A percentile compares a stretch with the other conserved stretches of the same genome.
Evolutionary conservation across 73 alveolate genomes (phyloP).

Genomic region (Tetrahymena thermophila): DNA sequence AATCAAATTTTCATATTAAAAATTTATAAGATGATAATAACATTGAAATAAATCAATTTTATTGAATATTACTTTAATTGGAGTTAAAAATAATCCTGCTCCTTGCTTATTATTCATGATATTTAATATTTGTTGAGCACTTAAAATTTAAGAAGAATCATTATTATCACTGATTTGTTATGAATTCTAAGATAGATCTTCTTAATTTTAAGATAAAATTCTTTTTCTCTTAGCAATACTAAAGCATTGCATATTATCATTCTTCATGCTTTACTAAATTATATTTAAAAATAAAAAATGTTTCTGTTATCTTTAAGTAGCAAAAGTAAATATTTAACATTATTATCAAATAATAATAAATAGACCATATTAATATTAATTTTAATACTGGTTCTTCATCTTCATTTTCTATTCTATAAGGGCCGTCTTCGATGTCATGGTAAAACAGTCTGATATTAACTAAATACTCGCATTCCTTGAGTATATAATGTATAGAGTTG

Average conservation of each 20-base stretch:
- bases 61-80: background rate
- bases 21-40: too few relatives aligned
- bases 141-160: background rate
- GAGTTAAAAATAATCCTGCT: background rate
- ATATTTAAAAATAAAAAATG: background rate
- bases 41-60: background rate
- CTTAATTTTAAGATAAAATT: background rate
- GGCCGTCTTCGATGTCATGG: background rate
- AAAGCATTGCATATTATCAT: background rate
- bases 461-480: background rate
- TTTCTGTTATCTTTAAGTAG: too few relatives aligned
- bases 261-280: background rate
- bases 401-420: background rate
- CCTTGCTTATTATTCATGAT: background rate
- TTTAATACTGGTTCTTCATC: background rate
- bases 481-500: background rate
- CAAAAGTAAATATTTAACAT: too few relatives aligned
- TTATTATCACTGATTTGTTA: background rate
- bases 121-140: background rate
- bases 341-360: too few relatives aligned
- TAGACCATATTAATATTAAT: background rate
- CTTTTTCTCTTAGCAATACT: background rate
- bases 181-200: background rate
- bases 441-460: background rate
- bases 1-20: too few relatives aligned